Conservation (phyloP, 345 rosid species). For the Salix exigua region DNA sequence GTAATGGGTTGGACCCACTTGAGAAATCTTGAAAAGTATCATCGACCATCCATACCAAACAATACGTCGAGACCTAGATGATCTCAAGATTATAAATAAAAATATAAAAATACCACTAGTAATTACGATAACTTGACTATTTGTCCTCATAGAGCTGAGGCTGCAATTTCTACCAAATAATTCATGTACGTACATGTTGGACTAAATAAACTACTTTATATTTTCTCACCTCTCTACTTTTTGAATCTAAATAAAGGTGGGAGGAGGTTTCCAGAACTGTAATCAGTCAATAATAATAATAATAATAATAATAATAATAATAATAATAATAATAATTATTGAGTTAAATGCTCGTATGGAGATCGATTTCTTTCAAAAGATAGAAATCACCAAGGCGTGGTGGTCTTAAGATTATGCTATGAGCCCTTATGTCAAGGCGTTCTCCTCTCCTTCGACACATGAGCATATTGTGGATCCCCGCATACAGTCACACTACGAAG, state of each 20-base stretch:
- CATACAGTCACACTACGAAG: background rate
- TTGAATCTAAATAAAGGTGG: background rate
- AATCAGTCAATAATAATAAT: background rate
- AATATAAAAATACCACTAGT: background rate
- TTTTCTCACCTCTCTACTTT: background rate
- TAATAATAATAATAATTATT: too few species aligned
- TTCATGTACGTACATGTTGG: background rate
- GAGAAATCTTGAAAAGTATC: background rate
- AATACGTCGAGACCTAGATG: background rate
- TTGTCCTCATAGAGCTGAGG: background rate
- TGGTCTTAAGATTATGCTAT: background rate
- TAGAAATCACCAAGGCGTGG: background rate
- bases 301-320: too few species aligned
- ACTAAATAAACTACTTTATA: too few species aligned
- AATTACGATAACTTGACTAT: background rate
- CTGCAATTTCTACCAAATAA: background rate
- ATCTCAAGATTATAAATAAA: background rate
- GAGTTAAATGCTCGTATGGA: background rate
- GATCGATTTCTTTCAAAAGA: background rate
- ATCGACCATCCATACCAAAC: background rate
- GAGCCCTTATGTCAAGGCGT: slow-evolving; percentile 22
- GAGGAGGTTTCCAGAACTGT: background rate
- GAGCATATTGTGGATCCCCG: slow-evolving; percentile 31
- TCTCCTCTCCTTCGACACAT: slow-evolving; percentile 20
- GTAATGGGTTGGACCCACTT: slow-evolving; percentile 7